Evolutionary conservation across 306 rosid genomes (phyloP).

Genomic region (Fragaria nilgerrensis): DNA sequence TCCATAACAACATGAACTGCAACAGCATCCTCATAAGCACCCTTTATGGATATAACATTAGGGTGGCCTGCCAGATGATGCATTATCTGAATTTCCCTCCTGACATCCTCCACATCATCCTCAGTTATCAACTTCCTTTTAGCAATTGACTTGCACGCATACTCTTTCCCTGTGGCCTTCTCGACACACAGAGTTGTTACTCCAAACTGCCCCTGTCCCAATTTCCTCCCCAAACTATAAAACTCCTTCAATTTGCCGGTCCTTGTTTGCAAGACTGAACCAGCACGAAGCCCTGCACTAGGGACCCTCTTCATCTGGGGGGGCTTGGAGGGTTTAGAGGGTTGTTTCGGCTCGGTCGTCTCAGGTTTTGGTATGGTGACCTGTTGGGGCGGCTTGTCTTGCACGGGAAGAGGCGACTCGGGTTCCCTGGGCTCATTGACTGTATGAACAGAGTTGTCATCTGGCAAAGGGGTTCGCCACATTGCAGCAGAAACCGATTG

Average conservation of each 20-base stretch:
- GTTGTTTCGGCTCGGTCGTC: conserved; percentile 32
- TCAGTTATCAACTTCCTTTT: conserved; percentile 81
- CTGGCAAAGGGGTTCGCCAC: conserved; percentile 68
- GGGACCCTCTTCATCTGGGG: conserved; percentile 72
- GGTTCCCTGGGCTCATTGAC: conserved; percentile 49
- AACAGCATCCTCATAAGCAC: conserved; percentile 87
- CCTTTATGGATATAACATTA: conserved; percentile 91
- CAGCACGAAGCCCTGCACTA: conserved; percentile 87
- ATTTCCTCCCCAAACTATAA: conserved; percentile 65
- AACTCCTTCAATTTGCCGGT: conserved; percentile 75
- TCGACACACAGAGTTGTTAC: conserved; percentile 75
- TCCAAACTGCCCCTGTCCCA: conserved; percentile 97
- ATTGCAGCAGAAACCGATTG: conserved; percentile 92
- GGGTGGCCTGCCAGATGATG: conserved; percentile 92
- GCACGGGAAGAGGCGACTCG: conserved; percentile 69
- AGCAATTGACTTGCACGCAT: conserved; percentile 92
- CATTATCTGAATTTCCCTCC: conserved; percentile 99
- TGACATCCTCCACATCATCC: conserved; percentile 96
- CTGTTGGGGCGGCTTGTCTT: conserved; percentile 83
- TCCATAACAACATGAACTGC: conserved; percentile 99
- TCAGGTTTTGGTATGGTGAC: conserved; percentile 66
- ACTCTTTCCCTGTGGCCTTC: conserved; percentile 71
- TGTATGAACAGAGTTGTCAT: conserved; percentile 49
- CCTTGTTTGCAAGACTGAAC: conserved; percentile 65
- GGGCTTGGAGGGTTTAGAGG: conserved; percentile 39